phyloP scores from a whole-genome alignment of 2,329 filamentous ascomycete species.

The Alternaria hordeiaustralica region DNA sequence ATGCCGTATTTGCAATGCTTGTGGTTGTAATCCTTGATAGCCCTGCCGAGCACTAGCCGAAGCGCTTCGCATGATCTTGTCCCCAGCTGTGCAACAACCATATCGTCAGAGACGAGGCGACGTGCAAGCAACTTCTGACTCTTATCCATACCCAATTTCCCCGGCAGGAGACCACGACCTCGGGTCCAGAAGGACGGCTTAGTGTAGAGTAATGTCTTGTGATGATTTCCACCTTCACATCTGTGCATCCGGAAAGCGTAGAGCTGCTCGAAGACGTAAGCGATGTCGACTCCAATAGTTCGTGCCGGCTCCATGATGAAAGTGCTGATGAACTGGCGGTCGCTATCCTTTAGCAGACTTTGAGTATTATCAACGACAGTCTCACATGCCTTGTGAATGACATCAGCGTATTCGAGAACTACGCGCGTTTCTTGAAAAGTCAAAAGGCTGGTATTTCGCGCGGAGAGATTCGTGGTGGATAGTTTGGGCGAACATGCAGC shows the following conservation, averaged over 20 bases:
- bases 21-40: not conserved
- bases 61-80: not conserved
- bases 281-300: not conserved
- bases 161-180: not conserved
- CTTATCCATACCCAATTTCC: not conserved
- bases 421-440: not conserved
- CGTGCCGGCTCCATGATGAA: not conserved
- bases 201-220: constrained; percentile 3
- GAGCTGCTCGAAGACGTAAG: constrained; percentile 6
- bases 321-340: not conserved
- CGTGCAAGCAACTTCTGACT: constrained; percentile 3
- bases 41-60: not conserved
- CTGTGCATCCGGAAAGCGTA: not conserved
- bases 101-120: constrained; percentile 6
- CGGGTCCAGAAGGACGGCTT: not conserved
- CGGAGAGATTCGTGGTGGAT: not conserved
- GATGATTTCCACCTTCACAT: not conserved
- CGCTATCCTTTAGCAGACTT: constrained; percentile 1
- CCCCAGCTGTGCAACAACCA: not conserved
- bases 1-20: constrained; percentile 3
- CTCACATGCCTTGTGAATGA: not conserved
- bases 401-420: not conserved
- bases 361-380: not conserved
- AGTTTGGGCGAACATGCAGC: not conserved
- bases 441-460: not conserved